Conservation (phyloP, 495 filamentous ascomycete genomes). For the Stereocaulon alpinum region DNA sequence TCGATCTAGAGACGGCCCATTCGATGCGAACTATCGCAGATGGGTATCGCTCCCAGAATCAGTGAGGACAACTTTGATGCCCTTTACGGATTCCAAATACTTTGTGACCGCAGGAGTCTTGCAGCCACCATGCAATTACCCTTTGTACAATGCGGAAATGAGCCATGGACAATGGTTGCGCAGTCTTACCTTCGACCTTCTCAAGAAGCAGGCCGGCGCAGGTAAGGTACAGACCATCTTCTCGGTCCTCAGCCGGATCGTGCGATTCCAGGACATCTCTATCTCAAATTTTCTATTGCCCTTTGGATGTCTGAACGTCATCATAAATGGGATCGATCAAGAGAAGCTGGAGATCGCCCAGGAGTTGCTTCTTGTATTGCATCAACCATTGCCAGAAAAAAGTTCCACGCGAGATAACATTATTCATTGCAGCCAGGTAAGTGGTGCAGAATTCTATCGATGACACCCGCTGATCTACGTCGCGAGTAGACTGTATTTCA, state of each 20-base stretch:
- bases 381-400: slow-evolving; percentile 45
- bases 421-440: slow-evolving; percentile 74
- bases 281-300: slow-evolving; percentile 82
- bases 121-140: slow-evolving; percentile 52
- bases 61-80: slow-evolving; percentile 67
- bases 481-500: slow-evolving; percentile 67
- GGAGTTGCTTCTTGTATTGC: slow-evolving; percentile 63
- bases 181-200: slow-evolving; percentile 66
- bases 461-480: background rate
- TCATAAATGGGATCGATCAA: slow-evolving; percentile 55
- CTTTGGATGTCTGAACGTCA: slow-evolving; percentile 67
- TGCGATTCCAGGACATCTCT: slow-evolving; percentile 70
- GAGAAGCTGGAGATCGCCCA: slow-evolving; percentile 55
- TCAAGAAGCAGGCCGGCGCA: slow-evolving; percentile 58
- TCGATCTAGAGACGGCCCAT: slow-evolving; percentile 41
- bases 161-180: slow-evolving; percentile 76
- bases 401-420: slow-evolving; percentile 52
- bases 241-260: slow-evolving; percentile 63
- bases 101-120: slow-evolving; percentile 45
- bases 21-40: slow-evolving; percentile 48
- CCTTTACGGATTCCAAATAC: slow-evolving; percentile 77
- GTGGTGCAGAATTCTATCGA: slow-evolving; percentile 17
- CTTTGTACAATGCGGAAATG: slow-evolving; percentile 54
- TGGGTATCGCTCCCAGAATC: slow-evolving; percentile 68
- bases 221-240: slow-evolving; percentile 62